Evolutionary conservation across 768 basidiomycete genomes (phyloP).

Genomic region (Brasilioporus rufonigricans): DNA sequence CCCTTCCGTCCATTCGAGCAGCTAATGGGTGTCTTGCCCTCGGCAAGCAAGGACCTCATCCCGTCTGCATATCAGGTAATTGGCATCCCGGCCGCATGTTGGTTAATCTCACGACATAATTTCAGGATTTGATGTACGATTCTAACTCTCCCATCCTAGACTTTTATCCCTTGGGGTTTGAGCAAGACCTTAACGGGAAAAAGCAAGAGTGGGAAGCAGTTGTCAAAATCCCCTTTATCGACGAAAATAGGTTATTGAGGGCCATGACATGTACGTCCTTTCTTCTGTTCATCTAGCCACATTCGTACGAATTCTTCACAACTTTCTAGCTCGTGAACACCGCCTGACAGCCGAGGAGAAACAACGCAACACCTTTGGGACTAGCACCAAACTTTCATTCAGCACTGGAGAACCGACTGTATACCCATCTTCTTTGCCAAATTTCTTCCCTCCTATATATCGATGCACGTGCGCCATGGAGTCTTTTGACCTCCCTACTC

Average conservation of each 20-base stretch:
- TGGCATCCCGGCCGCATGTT: not conserved
- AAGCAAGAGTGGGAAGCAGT: slow-evolving; percentile 99
- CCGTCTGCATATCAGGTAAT: slow-evolving; percentile 79
- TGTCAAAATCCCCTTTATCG: slow-evolving; percentile 98
- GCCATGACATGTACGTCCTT: slow-evolving; percentile 70
- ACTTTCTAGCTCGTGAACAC: slow-evolving; percentile 71
- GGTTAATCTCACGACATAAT: not conserved
- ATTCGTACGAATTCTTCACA: not conserved
- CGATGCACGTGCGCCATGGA: slow-evolving; percentile 80
- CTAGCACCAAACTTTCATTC: slow-evolving; percentile 77
- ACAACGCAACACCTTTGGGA: slow-evolving; percentile 71
- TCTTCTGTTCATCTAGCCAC: not conserved
- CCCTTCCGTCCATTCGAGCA: slow-evolving; percentile 96
- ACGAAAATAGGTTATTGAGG: slow-evolving; percentile 68
- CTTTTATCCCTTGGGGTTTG: slow-evolving; percentile 92
- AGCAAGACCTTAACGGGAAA: slow-evolving; percentile 95
- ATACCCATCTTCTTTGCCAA: slow-evolving; percentile 91
- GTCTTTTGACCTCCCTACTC: slow-evolving; percentile 83
- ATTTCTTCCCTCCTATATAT: slow-evolving; percentile 88
- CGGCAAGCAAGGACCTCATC: slow-evolving; percentile 85
- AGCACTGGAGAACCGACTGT: slow-evolving; percentile 56
- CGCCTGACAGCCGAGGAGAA: slow-evolving; percentile 75
- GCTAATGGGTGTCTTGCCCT: slow-evolving; percentile 95
- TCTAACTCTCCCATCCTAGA: slow-evolving; percentile 84
- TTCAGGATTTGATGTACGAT: slow-evolving; percentile 86